phyloP scores from a whole-genome alignment of 441 rosid genomes.

The Croton setiger region DNA sequence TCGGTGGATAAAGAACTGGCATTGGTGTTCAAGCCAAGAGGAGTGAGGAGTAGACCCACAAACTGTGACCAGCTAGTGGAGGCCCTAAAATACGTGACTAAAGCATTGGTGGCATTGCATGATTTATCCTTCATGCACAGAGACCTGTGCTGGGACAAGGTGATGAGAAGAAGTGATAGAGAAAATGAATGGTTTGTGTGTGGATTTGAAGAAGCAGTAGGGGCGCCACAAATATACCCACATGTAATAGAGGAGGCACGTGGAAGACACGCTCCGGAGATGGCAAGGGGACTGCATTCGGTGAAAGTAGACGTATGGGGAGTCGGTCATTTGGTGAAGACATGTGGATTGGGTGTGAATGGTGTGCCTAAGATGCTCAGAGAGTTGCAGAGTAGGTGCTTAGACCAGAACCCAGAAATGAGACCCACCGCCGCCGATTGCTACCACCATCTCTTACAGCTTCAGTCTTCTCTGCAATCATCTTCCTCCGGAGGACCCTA shows the following conservation, averaged over 20 bases:
- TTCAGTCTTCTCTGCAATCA: constrained; percentile 64
- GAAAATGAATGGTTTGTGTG: constrained; percentile 74
- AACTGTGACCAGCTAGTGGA: constrained; percentile 70
- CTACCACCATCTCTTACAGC: constrained; percentile 80
- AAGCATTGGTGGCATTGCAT: constrained; percentile 81
- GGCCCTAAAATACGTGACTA: constrained; percentile 83
- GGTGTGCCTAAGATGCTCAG: constrained; percentile 64
- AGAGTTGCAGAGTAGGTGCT: constrained; percentile 77
- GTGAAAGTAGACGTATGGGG: constrained; percentile 99
- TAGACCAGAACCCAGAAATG: constrained; percentile 84
- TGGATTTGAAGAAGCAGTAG: constrained; percentile 78
- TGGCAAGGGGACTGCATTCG: constrained; percentile 84
- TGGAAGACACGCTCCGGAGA: constrained; percentile 78
- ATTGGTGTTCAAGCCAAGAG: constrained; percentile 77
- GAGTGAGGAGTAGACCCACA: constrained; percentile 51
- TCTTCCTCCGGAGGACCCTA: constrained; percentile 41
- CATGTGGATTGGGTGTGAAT: constrained; percentile 52
- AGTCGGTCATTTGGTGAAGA: constrained; percentile 71
- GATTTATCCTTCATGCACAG: constrained; percentile 96
- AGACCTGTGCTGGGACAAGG: constrained; percentile 86
- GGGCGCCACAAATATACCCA: constrained; percentile 79
- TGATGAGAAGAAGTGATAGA: constrained; percentile 42
- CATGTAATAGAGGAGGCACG: constrained; percentile 42
- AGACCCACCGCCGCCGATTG: constrained; percentile 97
- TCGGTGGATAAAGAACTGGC: constrained; percentile 54